Percentiles rank a stretch among this genome's conserved stretches.
These are phyloP conservation scores for Collariella sp. DNA, from an alignment of 495 filamentous ascomycete species.

Conservation along the genomic window DNA sequence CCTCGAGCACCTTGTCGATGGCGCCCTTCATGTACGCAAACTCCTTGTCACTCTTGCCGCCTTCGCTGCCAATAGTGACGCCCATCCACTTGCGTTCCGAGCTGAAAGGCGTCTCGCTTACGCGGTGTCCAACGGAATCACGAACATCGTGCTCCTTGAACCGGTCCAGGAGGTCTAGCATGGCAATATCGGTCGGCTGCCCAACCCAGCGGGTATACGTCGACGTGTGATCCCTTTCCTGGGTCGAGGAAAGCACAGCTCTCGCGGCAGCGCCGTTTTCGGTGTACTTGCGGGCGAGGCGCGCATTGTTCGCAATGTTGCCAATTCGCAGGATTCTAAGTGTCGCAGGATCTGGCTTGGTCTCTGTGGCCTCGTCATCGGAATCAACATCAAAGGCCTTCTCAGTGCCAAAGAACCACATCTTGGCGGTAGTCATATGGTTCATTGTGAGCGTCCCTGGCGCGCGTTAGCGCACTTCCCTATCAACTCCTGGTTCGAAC, in stretches of 20 bases:
- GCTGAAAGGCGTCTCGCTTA: slow-evolving; percentile 85
- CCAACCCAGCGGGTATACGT: slow-evolving; percentile 86
- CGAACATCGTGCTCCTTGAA: slow-evolving; percentile 87
- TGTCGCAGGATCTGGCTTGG: slow-evolving; percentile 60
- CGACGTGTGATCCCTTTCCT: slow-evolving; percentile 48
- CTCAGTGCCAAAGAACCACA: slow-evolving; percentile 80
- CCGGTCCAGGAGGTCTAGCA: slow-evolving; percentile 82
- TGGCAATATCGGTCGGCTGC: slow-evolving; percentile 92
- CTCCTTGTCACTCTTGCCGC: slow-evolving; percentile 48
- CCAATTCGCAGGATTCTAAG: slow-evolving; percentile 76
- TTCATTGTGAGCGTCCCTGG: slow-evolving; percentile 86
- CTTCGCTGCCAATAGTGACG: slow-evolving; percentile 63
- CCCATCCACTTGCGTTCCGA: slow-evolving; percentile 99
- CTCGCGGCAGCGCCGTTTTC: slow-evolving; percentile 61
- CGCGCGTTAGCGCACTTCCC: neutral
- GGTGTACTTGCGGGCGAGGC: slow-evolving; percentile 51
- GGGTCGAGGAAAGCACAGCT: slow-evolving; percentile 68
- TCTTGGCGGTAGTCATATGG: slow-evolving; percentile 95
- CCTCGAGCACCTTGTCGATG: slow-evolving; percentile 73
- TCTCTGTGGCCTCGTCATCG: slow-evolving; percentile 51
- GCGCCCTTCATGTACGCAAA: slow-evolving; percentile 93
- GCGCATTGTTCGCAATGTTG: slow-evolving; percentile 93
- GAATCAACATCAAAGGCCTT: slow-evolving; percentile 66
- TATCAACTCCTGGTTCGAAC: neutral
- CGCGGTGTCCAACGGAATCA: slow-evolving; percentile 67